These are phyloP conservation scores for Trametes meyenii DNA, from an alignment of 768 basidiomycete species.

Conservation along the genomic window DNA sequence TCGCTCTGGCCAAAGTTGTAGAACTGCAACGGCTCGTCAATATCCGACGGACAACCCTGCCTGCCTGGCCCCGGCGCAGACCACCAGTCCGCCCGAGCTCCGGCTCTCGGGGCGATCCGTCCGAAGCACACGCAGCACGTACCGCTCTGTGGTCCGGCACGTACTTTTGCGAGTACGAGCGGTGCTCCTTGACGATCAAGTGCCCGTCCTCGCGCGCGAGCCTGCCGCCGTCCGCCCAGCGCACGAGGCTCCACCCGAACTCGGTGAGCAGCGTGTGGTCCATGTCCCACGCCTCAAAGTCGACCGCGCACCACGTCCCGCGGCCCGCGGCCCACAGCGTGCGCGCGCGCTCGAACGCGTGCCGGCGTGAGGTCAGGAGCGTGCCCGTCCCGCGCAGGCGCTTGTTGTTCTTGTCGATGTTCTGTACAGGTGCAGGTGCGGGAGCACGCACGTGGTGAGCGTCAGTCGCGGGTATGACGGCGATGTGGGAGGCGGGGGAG, in stretches of 20 bases:
- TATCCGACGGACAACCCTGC: not conserved
- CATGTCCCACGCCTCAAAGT: constrained; percentile 84
- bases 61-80: not conserved
- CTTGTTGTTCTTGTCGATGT: constrained; percentile 81
- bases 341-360: constrained; percentile 70
- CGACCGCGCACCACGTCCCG: constrained; percentile 77
- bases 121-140: constrained; percentile 12
- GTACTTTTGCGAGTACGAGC: constrained; percentile 60
- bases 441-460: not conserved
- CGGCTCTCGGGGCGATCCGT: not conserved
- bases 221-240: constrained; percentile 57
- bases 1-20: constrained; percentile 71
- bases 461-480: not conserved
- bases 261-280: constrained; percentile 78
- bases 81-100: not conserved
- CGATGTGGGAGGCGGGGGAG: not conserved
- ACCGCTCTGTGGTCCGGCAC: constrained; percentile 58
- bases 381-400: constrained; percentile 67
- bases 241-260: constrained; percentile 72
- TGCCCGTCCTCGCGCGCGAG: constrained; percentile 65
- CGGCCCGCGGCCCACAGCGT: constrained; percentile 60
- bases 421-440: constrained; percentile 46
- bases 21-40: constrained; percentile 41
- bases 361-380: constrained; percentile 55
- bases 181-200: constrained; percentile 67